Conservation (phyloP, 768 basidiomycete genomes). For the Russula sp. region DNA sequence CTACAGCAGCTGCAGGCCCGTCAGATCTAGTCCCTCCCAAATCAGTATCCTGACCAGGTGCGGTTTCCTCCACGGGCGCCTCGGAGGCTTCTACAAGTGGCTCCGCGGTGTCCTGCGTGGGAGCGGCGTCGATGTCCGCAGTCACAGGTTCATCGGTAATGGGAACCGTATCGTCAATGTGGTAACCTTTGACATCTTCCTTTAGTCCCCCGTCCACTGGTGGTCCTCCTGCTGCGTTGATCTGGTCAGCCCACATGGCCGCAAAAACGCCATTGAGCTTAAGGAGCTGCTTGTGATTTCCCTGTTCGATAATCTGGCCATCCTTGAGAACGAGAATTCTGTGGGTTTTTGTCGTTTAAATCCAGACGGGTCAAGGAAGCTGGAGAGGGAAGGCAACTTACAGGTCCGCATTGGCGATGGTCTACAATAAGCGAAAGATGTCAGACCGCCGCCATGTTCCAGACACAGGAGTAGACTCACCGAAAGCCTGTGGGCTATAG, state of each 20-base stretch:
- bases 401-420: constrained; percentile 48
- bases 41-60: constrained; percentile 7
- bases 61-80: constrained; percentile 18
- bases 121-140: constrained; percentile 11
- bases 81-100: constrained; percentile 16
- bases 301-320: constrained; percentile 80
- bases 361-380: constrained; percentile 11
- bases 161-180: constrained; percentile 29
- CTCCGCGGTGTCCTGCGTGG: constrained; percentile 16
- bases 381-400: constrained; percentile 25
- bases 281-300: constrained; percentile 71
- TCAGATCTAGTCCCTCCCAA: constrained; percentile 1
- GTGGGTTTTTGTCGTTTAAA: constrained; percentile 26
- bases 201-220: constrained; percentile 34
- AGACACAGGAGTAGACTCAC: constrained; percentile 29
- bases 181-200: constrained; percentile 40
- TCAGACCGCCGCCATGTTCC: constrained; percentile 13
- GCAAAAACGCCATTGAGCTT: constrained; percentile 67
- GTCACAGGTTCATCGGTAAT: constrained; percentile 6
- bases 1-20: constrained; percentile 20
- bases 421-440: constrained; percentile 29
- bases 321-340: constrained; percentile 86
- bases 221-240: constrained; percentile 53
- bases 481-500: constrained; percentile 74
- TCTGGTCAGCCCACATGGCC: constrained; percentile 84